These are phyloP conservation scores for Ilyonectria mors-panacis DNA, from an alignment of 2,329 filamentous ascomycete species.

Conservation along the genomic window DNA sequence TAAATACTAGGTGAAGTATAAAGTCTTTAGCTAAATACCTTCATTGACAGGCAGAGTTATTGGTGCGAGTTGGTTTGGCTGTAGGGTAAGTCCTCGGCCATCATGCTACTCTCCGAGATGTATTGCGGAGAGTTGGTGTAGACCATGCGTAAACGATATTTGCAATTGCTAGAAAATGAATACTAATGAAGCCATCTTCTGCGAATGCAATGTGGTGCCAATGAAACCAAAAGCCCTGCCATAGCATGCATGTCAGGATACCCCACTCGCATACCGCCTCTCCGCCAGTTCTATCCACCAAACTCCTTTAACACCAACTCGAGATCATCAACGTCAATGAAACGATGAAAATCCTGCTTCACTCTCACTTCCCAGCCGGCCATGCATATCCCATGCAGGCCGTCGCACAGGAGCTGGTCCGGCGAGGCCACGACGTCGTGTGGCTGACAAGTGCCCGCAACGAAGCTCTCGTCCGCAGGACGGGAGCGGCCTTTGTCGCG, in stretches of 20 bases:
- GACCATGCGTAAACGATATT: no score
- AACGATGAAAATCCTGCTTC: conserved; percentile 56
- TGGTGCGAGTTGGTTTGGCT: no score
- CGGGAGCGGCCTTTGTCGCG: conserved; percentile 53
- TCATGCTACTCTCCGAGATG: no score
- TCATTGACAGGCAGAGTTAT: no score
- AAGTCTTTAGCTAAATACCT: no score
- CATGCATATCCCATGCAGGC: conserved; percentile 59
- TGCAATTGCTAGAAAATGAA: no score
- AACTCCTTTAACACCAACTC: not conserved
- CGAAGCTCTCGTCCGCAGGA: conserved; percentile 51
- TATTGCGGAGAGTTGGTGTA: no score
- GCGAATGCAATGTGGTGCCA: no score
- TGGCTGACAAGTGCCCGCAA: conserved; percentile 56
- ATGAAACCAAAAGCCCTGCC: no score
- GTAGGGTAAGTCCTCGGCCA: no score
- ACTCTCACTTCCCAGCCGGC: conserved; percentile 58
- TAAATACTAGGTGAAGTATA: no score
- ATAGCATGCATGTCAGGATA: no score
- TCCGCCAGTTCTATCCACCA: not conserved
- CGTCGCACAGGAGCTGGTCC: conserved; percentile 55
- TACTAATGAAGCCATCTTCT: not conserved
- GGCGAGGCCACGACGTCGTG: conserved; percentile 55
- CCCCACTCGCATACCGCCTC: not conserved
- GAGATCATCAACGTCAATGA: not conserved